Evolutionary conservation across 805 yeast genomes (phyloP), one percentile per base, ranked within the genome.

Genomic region (Grigorovia humatica): DNA sequence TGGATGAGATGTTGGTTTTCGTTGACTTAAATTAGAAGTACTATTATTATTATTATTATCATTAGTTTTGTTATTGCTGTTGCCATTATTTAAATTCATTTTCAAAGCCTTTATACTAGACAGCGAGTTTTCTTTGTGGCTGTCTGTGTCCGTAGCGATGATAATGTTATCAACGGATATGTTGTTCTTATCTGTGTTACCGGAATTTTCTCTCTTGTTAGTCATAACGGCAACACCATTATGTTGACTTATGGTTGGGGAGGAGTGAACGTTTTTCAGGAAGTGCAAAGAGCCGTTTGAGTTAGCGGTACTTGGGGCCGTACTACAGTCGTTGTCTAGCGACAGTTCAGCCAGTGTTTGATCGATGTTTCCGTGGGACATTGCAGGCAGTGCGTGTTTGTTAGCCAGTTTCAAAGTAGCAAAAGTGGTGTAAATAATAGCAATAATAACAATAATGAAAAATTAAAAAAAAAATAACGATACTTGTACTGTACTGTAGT

Each of bases 91-190:
- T 13, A 62, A 49, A 32, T 53, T 52, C 44, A 55, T 57, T 51
- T 59, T 62, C 45, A 62, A 47, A 9, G 66, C 61, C 4, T 54
- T 52, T 12, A 60, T 59, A 46, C 62, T 59, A 12, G 54, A 53
- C n/a, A 18, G 11, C 17, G 42, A 38, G 15, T n/a, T 38, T 15
- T 38, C 42, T n/a, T 38, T 38, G 3, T 38, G 27, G 27, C 6
- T 23, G 6, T 23, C 27, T 23, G 27, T 23, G 27, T 23, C 27
- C 27, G 6, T 23, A 23, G 27, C 6, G 27, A 4, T 23, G 27
- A 23, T 6, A 23, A 6, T 23, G 27, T 23, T 23, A 23, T 23
- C 27, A 23, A 4, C 6, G 15, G 38, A 8, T 11, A 13, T 32
- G 15, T 32, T 32, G 4, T 8, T 8, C 9, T 32, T 13, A 38